These are phyloP conservation scores for Lasiosphaeriaceae sp. DNA, from an alignment of 495 filamentous ascomycete species.

Conservation along the genomic window DNA sequence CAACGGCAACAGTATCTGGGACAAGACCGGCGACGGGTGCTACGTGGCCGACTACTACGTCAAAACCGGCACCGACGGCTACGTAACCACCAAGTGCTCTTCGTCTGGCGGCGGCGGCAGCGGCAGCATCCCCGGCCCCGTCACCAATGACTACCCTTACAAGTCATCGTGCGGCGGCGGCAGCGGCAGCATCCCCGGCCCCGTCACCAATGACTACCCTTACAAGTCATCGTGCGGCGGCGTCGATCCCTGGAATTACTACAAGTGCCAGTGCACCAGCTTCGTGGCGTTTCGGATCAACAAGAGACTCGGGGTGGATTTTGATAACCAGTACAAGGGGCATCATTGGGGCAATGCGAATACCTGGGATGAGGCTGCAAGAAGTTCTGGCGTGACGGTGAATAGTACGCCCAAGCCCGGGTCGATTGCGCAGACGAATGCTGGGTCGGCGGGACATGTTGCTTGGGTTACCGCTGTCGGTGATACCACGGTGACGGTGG, in stretches of 20 bases:
- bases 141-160: constrained; percentile 23
- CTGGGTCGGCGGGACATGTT: constrained; percentile 19
- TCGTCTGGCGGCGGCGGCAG: neutral
- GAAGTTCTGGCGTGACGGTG: constrained; percentile 12
- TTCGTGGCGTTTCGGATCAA: constrained; percentile 28
- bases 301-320: constrained; percentile 19
- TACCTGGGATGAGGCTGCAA: constrained; percentile 22
- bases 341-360: constrained; percentile 23
- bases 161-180: constrained; percentile 8
- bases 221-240: constrained; percentile 11
- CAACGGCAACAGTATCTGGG: constrained; percentile 28
- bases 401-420: constrained; percentile 22
- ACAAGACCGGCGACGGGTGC: constrained; percentile 27
- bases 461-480: constrained; percentile 20
- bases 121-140: constrained; percentile 15
- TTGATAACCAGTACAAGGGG: constrained; percentile 26
- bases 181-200: constrained; percentile 10
- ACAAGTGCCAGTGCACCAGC: constrained; percentile 23
- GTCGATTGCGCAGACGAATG: constrained; percentile 21
- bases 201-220: constrained; percentile 21
- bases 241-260: constrained; percentile 22
- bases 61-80: constrained; percentile 23
- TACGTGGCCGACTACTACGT: constrained; percentile 28
- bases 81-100: constrained; percentile 13
- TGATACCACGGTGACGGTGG: constrained; percentile 19